phyloP scores from a whole-genome alignment of 176 grass and related monocot species.

The Neostapfia colusana region DNA sequence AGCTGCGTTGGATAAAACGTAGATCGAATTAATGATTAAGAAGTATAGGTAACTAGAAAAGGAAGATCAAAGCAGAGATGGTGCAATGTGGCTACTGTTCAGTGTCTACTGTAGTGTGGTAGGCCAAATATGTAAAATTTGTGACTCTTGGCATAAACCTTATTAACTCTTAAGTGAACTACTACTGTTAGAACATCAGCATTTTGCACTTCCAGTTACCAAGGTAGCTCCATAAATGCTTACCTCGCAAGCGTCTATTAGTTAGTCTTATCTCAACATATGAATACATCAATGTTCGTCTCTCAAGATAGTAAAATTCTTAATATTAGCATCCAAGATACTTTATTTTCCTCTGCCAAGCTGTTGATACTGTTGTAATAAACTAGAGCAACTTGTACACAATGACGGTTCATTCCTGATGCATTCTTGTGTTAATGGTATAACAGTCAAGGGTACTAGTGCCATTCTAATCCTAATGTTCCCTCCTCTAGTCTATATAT shows the following conservation, averaged over 20 bases:
- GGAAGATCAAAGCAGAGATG: not conserved
- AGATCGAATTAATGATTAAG: not conserved
- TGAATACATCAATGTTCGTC: not conserved
- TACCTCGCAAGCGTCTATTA: not conserved
- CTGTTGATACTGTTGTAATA: not conserved
- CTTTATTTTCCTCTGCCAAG: not conserved
- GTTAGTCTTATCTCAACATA: not conserved
- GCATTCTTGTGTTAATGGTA: no score
- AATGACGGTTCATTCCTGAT: no score
- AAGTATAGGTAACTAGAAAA: not conserved
- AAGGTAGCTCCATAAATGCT: not conserved
- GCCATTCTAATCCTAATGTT: no score
- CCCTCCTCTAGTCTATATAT: no score
- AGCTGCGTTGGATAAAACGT: slow-evolving; percentile 44
- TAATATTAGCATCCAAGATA: not conserved
- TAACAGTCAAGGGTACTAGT: no score
- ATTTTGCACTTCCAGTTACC: not conserved
- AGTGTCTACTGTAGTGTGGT: not conserved
- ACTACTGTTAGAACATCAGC: not conserved
- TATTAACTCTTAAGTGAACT: not conserved
- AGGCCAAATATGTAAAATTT: not conserved
- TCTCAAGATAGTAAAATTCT: not conserved
- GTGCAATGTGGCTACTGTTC: not conserved
- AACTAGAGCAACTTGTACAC: no score
- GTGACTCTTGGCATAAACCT: not conserved